Evolutionary conservation across 2,329 filamentous ascomycete genomes (phyloP).

Genomic region (Colletotrichum agaves): DNA sequence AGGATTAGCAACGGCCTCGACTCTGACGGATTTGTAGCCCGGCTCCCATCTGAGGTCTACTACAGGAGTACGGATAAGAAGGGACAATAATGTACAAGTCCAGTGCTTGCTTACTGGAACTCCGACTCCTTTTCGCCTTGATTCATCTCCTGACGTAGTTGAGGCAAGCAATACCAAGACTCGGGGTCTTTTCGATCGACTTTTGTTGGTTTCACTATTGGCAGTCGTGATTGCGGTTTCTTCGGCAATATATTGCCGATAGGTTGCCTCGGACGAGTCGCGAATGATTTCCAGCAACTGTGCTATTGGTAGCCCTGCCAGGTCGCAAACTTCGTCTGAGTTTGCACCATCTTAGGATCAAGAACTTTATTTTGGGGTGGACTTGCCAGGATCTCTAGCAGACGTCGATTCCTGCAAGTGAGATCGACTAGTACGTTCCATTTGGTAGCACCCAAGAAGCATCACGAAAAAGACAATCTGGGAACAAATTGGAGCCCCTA

Average conservation of each 20-base stretch:
- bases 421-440: not conserved
- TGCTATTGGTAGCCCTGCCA: not conserved
- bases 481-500: too few relatives aligned
- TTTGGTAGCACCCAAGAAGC: slow-evolving; percentile 1
- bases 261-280: not conserved
- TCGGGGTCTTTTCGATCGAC: not conserved
- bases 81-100: too few relatives aligned
- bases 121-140: too few relatives aligned
- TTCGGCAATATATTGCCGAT: not conserved
- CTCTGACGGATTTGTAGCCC: not conserved
- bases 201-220: not conserved
- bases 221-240: not conserved
- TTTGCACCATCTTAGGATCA: not conserved
- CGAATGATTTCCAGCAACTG: slow-evolving; percentile 4
- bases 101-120: too few relatives aligned
- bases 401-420: not conserved
- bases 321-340: not conserved
- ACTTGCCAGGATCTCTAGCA: not conserved
- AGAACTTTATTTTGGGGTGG: too few relatives aligned
- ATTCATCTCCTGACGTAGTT: not conserved
- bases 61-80: too few relatives aligned
- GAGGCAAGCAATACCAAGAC: not conserved
- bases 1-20: not conserved
- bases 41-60: not conserved
- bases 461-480: not conserved